These are phyloP conservation scores for Sugiyamaella pinicola DNA, from an alignment of 1,139 yeast genomes.

Conservation along the genomic window DNA sequence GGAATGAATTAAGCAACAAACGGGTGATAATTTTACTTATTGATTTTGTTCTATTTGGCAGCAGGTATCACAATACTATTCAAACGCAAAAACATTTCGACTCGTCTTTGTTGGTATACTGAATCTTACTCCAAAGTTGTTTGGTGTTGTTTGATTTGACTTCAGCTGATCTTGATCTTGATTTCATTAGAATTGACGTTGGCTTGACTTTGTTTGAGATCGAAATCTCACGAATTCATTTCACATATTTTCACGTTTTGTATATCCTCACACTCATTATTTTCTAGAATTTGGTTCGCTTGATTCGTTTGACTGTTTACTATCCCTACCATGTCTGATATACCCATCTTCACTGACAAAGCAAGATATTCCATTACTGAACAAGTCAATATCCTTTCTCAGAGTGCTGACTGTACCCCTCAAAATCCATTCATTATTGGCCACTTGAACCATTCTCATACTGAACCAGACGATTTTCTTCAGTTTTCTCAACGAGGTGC, in stretches of 20 bases:
- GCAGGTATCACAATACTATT: too few relatives aligned
- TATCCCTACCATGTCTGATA: constrained; percentile 10
- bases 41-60: too few relatives aligned
- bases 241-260: too few relatives aligned
- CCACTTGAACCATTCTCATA: constrained; percentile 31
- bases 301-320: too few relatives aligned
- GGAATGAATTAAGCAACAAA: neutral
- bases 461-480: constrained; percentile 35
- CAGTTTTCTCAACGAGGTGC: constrained; percentile 29
- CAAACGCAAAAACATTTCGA: too few relatives aligned
- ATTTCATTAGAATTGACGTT: neutral
- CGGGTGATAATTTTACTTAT: neutral
- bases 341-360: constrained; percentile 21
- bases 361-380: constrained; percentile 26
- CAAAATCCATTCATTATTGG: constrained; percentile 30
- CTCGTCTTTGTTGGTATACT: too few relatives aligned
- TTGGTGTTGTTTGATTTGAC: neutral
- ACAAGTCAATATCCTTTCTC: constrained; percentile 26
- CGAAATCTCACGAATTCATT: too few relatives aligned
- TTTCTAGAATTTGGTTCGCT: too few relatives aligned
- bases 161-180: neutral
- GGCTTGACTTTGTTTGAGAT: too few relatives aligned
- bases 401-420: constrained; percentile 9
- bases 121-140: too few relatives aligned
- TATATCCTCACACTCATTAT: too few relatives aligned